Evolutionary conservation across 2,329 filamentous ascomycete species (phyloP), one percentile per base, ranked within the genome.

Genomic region (Penicillium sp.): DNA sequence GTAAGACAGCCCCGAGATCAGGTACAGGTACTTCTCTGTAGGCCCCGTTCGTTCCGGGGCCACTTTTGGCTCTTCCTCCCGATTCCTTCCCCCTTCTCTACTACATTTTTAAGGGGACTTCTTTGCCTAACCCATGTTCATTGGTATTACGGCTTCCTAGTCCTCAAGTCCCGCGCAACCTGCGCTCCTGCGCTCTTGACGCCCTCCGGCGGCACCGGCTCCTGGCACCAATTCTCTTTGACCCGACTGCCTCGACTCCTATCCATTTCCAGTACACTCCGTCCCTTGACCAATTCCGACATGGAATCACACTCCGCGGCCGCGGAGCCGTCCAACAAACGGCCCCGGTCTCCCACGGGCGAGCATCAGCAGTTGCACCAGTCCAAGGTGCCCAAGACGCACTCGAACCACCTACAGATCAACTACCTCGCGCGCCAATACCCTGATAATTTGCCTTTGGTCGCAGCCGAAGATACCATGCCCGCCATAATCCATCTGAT

Each of bases 401-500:
- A 67, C 44, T 75, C 74, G 63, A 80, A 80, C 65, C 81, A 83
- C 61, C 72, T 85, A 39, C 81, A 84, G 66, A 85, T 85, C 71
- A 85, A 86, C 68, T 86, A 86, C 59, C 79, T 86, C 46, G 81
- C 81, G 44, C 77, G 82, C 37, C 81, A 84, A 54, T 79, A 80
- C 59, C 73, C 78, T 31, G 78, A 82, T 33, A 81, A 83, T 61
- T 73, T 86, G 24, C 81, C 82, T 29, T 74, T 85, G 18, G 78
- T 84, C 54, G 81, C 77, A 49, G 77, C 77, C 56, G 79, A 84
- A 47, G 88, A 91, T 62, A 86, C 81, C 9, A 86, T 95, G 62
- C 80, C 82, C 10, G 84, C 87, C 58, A 82, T 93, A 47, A 72
- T 93, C 41, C 76, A 81, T 35, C 77, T 91, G 54, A 81, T 95